A percentile compares a stretch with the other conserved stretches of the same genome.
Conservation (phyloP, 805 yeast species). For the Myxozyma sirexii region DNA sequence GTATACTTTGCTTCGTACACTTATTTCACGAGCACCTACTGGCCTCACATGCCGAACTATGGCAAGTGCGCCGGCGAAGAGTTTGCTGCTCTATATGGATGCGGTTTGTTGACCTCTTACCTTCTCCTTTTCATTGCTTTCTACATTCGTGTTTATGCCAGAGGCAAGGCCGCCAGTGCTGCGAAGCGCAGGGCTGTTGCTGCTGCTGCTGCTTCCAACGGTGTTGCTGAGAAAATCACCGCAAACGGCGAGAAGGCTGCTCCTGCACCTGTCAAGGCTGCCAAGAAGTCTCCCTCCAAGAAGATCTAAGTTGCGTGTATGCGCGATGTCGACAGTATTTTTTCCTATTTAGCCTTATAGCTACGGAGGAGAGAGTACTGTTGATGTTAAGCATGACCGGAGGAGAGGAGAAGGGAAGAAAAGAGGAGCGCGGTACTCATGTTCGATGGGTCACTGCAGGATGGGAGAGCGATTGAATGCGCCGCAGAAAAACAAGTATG, state of each 20-base stretch:
- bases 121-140: conserved; percentile 87
- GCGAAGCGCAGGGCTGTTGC: conserved; percentile 23
- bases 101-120: conserved; percentile 83
- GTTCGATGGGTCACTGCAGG: too few species aligned
- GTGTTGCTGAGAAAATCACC: background rate
- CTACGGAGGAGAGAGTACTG: background rate
- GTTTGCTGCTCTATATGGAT: conserved; percentile 90
- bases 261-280: conserved; percentile 22
- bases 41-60: conserved; percentile 65
- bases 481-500: background rate
- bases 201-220: conserved; percentile 7
- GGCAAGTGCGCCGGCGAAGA: conserved; percentile 92
- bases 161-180: conserved; percentile 36
- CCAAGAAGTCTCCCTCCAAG: conserved; percentile 29
- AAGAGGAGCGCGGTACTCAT: background rate
- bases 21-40: conserved; percentile 76
- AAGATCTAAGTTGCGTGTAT: conserved; percentile 14
- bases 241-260: conserved; percentile 10
- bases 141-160: conserved; percentile 83
- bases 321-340: background rate
- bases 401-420: background rate
- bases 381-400: background rate
- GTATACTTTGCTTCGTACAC: conserved; percentile 95
- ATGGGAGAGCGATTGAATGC: background rate
- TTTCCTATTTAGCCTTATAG: background rate